These are phyloP conservation scores for Umbellularia californica DNA, from an alignment of 164 flowering plant genomes.

Conservation along the genomic window DNA sequence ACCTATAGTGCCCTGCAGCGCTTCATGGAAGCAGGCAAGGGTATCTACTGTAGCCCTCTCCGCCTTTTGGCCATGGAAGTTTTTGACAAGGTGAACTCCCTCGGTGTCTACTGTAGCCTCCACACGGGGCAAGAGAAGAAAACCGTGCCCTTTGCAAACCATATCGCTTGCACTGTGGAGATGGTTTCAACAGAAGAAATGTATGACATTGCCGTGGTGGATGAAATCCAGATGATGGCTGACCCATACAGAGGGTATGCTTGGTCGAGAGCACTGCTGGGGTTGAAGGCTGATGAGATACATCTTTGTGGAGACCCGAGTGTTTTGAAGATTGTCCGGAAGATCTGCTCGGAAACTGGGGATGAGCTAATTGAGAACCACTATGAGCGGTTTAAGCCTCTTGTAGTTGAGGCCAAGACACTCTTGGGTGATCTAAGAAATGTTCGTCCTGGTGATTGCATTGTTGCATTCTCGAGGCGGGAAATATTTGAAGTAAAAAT, in stretches of 20 bases:
- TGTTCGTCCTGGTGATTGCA: constrained; percentile 83
- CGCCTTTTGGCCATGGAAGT: constrained; percentile 96
- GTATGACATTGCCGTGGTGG: constrained; percentile 89
- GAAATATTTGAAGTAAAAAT: constrained; percentile 94
- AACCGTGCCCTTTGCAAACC: constrained; percentile 69
- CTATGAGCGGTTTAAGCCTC: constrained; percentile 83
- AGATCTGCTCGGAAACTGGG: constrained; percentile 75
- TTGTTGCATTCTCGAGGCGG: constrained; percentile 93
- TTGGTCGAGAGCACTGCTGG: constrained; percentile 91
- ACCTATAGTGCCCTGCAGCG: constrained; percentile 85
- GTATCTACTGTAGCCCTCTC: constrained; percentile 86
- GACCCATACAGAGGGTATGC: constrained; percentile 82
- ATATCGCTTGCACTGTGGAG: constrained; percentile 87
- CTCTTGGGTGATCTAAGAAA: constrained; percentile 67
- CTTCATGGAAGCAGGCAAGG: constrained; percentile 86
- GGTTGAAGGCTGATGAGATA: constrained; percentile 90
- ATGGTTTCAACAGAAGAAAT: constrained; percentile 77
- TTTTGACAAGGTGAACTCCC: constrained; percentile 78
- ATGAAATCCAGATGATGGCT: constrained; percentile 96
- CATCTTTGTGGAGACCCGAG: constrained; percentile 98
- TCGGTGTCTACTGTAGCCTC: constrained; percentile 85
- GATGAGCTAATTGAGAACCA: constrained; percentile 74
- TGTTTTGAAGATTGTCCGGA: constrained; percentile 65
- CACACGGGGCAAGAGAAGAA: constrained; percentile 90
- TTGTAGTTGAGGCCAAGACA: constrained; percentile 94